These are phyloP conservation scores for Alloascoidea africana DNA, from an alignment of 805 yeast species.

Conservation along the genomic window DNA sequence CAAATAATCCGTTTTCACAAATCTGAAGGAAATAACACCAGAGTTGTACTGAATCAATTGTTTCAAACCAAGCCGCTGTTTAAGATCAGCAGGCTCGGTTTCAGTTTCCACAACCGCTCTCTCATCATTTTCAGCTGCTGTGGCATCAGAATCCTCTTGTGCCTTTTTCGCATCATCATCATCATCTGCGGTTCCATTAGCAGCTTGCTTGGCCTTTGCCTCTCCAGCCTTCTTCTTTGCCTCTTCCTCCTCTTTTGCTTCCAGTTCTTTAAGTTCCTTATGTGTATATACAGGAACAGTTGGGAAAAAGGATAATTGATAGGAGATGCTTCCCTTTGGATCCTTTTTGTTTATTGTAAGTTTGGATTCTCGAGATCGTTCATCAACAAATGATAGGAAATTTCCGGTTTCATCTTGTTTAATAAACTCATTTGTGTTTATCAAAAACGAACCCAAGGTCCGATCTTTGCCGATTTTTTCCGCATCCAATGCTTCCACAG, in stretches of 20 bases:
- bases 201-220: conserved; percentile 13
- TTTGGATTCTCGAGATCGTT: conserved; percentile 36
- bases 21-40: conserved; percentile 47
- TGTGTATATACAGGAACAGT: conserved; percentile 49
- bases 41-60: conserved; percentile 27
- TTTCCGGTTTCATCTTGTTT: conserved; percentile 40
- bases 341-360: conserved; percentile 43
- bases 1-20: conserved; percentile 34
- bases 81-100: conserved; percentile 26
- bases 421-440: conserved; percentile 48
- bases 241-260: conserved; percentile 19
- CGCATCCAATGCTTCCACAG: conserved; percentile 69
- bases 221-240: background rate
- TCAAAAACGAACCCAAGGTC: conserved; percentile 59
- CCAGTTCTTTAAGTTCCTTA: conserved; percentile 43
- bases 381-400: conserved; percentile 20
- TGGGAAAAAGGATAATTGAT: conserved; percentile 58
- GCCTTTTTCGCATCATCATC: conserved; percentile 8
- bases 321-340: conserved; percentile 55
- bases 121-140: conserved; percentile 11
- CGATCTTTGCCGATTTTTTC: conserved; percentile 54
- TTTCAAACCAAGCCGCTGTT: conserved; percentile 17
- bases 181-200: conserved; percentile 20
- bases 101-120: conserved; percentile 27
- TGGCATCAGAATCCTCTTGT: conserved; percentile 11